Base-by-base conservation (phyloP, 768 basidiomycete species). In the Neoboletus subvelutipes region DNA sequence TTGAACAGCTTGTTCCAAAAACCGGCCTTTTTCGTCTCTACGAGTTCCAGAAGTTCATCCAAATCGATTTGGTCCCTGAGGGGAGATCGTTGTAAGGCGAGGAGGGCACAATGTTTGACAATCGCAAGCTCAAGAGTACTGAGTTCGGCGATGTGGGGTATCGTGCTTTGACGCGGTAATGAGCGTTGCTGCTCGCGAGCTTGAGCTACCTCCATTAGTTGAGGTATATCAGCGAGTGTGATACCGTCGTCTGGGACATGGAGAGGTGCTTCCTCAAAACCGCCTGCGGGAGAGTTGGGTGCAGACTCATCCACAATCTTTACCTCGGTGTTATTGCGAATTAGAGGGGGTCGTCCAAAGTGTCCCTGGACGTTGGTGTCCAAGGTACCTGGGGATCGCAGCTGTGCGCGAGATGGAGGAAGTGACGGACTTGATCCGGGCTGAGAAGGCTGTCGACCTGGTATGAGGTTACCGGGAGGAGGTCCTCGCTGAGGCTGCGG, bases 1-100 rank as follows among this genome's bases (percentile, higher is more conserved):
- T 97, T 98, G 78, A 99, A 98, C 18, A 98, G 73, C 73, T 94
- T 93, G 61, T 91, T 90, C 94, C 94, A 99, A 75, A 97, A 97
- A 20, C 89, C 90, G 58, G 84, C 87, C 79, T 96, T 98, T 80
- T 96, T 92, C 22, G 79, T 79, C 71, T 98, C 95, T 29, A 99
- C 84, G 71, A 97, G 78, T 74, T 98, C 96, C 62, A 98, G 71
- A 52, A 98, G 79, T 69, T 99, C 97, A 58, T 98, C 97, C 62
- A 98, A 67, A 62, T 96, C 94, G 54, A 94, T 85, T 51, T 88
- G 83, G 58, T 93, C 90, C 61, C 81, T 84, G 31, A 98, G 73
- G 11, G 89, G 84, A 5, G 89, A 92, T 61, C 87, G 81, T 58
- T 85, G 83, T 45, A 99, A 77, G 9, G 85, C 82, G 7, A 95